Conservation (phyloP, 805 yeast genomes). For the Yamadazyma phyllophila region DNA sequence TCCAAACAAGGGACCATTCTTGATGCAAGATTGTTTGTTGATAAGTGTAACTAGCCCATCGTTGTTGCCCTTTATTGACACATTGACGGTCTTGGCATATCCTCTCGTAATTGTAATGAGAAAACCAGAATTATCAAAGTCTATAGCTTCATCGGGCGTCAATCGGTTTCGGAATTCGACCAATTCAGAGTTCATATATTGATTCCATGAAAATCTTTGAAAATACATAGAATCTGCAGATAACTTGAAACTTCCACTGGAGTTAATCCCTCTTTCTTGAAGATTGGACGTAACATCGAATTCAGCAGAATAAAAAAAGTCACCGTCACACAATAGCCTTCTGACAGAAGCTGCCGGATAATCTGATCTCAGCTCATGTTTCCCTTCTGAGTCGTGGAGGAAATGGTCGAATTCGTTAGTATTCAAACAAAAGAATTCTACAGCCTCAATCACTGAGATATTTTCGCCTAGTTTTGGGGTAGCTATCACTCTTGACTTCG, state of each 20-base stretch:
- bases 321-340: constrained; percentile 71
- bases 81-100: constrained; percentile 46
- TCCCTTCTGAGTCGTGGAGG: constrained; percentile 16
- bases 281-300: constrained; percentile 85
- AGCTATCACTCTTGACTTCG: constrained; percentile 55
- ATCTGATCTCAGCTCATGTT: constrained; percentile 21
- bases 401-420: constrained; percentile 51
- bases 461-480: constrained; percentile 55
- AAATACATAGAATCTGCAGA: constrained; percentile 41
- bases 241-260: constrained; percentile 17
- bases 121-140: constrained; percentile 48
- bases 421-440: constrained; percentile 63
- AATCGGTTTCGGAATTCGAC: constrained; percentile 46
- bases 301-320: constrained; percentile 87
- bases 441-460: constrained; percentile 54
- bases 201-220: constrained; percentile 51
- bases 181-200: constrained; percentile 44
- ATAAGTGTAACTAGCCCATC: constrained; percentile 47
- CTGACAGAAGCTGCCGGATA: constrained; percentile 46
- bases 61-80: constrained; percentile 25
- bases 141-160: constrained; percentile 34
- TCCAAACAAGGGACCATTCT: constrained; percentile 51
- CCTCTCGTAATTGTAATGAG: constrained; percentile 50
- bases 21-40: constrained; percentile 50
- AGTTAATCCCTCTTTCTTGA: constrained; percentile 57